Evolutionary conservation across 2,329 filamentous ascomycete species (phyloP), one percentile per base, ranked within the genome.

Genomic region (Fonsecaea monophora): DNA sequence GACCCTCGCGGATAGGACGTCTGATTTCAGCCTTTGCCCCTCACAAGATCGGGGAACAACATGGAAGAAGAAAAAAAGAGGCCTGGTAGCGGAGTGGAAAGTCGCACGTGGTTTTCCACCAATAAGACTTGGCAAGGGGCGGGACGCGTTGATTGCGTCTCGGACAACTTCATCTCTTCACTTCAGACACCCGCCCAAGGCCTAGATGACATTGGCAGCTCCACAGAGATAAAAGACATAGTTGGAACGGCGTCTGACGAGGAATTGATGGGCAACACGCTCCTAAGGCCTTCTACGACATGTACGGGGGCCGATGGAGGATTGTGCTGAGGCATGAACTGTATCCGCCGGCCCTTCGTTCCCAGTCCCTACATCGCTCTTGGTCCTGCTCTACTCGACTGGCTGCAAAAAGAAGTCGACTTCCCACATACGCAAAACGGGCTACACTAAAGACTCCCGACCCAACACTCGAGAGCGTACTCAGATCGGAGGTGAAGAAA

Each of bases 371-470:
- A 34, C 15, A 25, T 15, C 53, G 58, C 34, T 13, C n/a, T 13
- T 55, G 35, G 32, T 65, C 56, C 32, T 56, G 57, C n/a, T 45
- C 48, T 30, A 34, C 63, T 21, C 6, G 32, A 8, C 21, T 30
- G 7, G 18, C 38, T 35, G 35, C 25, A 10, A 61, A 53, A 50
- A 45, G 35, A 10, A 37, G 40, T 6, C 58, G 42, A 21, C 38
- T 21, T 6, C 60, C 64, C 1, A 62, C 32, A 10, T 53, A 66
- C 54, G 61, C 58, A 35, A 63, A 53, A 38, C 45, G 42, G n/a
- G 62, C 50, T 2, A 55, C 34, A 6, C 21, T 32, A 8, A 50
- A 25, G 32, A 21, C 7, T 1, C 38, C 25, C 3, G 57, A 40
- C 4, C 4, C 40, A 12, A 12, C 12, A 25, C 25, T 32, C 25